These are phyloP conservation scores for Akanthomyces uredinophilus DNA, from an alignment of 2,329 filamentous ascomycete genomes.

Conservation along the genomic window DNA sequence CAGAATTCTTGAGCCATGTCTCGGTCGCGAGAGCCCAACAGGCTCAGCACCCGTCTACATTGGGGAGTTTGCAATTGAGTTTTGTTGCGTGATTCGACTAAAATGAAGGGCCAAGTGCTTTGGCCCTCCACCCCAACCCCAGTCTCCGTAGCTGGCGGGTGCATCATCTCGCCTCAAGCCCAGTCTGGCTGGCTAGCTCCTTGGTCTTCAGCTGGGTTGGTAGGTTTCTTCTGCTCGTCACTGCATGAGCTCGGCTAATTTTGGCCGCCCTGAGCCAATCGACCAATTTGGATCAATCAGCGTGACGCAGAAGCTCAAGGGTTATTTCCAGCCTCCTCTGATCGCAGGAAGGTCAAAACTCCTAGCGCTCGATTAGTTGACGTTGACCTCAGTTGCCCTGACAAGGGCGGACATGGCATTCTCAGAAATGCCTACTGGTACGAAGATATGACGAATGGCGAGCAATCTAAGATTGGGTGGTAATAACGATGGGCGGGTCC, in stretches of 20 bases:
- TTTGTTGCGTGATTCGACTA: constrained; percentile 4
- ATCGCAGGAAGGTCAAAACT: not conserved
- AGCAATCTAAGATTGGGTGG: constrained; percentile 6
- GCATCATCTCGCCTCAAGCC: not conserved
- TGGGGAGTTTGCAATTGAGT: not conserved
- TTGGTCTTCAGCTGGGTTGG: constrained; percentile 1
- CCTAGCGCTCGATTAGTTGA: not conserved
- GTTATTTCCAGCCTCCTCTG: not conserved
- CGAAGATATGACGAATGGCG: not conserved
- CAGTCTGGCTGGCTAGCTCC: constrained; percentile 6
- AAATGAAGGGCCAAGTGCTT: constrained; percentile 6
- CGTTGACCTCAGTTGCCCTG: not conserved
- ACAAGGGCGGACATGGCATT: constrained; percentile 8
- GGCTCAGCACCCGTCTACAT: not conserved
- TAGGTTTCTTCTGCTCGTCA: not conserved
- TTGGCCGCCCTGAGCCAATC: not conserved
- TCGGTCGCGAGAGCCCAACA: not conserved
- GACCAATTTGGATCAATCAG: not conserved
- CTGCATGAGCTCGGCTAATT: not conserved
- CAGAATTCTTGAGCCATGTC: not conserved
- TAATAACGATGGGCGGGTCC: constrained; percentile 10
- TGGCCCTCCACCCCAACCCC: constrained; percentile 8
- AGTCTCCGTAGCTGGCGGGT: not conserved
- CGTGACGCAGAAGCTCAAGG: not conserved
- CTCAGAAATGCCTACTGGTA: not conserved